These are phyloP conservation scores for Euphorbia corollata DNA, from an alignment of 441 rosid species.

Conservation along the genomic window DNA sequence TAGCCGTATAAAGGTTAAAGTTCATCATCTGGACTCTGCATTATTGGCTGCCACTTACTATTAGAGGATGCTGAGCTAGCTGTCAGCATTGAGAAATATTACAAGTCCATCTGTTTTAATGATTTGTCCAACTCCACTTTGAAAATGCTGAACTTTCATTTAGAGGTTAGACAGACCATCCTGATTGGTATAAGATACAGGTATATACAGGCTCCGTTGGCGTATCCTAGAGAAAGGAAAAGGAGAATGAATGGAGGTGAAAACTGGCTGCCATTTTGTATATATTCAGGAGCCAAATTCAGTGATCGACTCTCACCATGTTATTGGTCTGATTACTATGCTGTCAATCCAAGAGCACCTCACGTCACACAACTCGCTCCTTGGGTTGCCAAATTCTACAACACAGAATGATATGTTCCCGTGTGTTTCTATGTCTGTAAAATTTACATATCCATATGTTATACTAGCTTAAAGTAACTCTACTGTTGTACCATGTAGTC, in stretches of 20 bases:
- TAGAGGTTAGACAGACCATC: too few relatives aligned
- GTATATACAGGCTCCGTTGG: conserved; percentile 59
- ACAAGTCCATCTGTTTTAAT: too few relatives aligned
- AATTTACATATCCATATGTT: too few relatives aligned
- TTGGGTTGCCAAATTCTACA: conserved; percentile 57
- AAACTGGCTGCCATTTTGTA: conserved; percentile 48
- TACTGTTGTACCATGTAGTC: too few relatives aligned
- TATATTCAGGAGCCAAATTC: conserved; percentile 36
- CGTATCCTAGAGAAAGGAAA: conserved; percentile 56
- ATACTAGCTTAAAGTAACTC: too few relatives aligned
- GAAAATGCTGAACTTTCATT: too few relatives aligned
- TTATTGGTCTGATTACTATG: conserved; percentile 58
- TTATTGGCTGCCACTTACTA: too few relatives aligned
- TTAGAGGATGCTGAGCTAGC: too few relatives aligned
- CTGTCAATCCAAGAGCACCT: conserved; percentile 42
- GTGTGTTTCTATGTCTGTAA: background rate
- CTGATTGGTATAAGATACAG: conserved; percentile 20
- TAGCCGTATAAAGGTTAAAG: too few relatives aligned
- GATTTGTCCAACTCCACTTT: too few relatives aligned
- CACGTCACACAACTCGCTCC: conserved; percentile 46
- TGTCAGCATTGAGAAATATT: too few relatives aligned
- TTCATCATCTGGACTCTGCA: too few relatives aligned
- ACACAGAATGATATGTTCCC: conserved; percentile 2
- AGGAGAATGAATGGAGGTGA: conserved; percentile 62
- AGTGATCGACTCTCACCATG: conserved; percentile 38